phyloP scores from a whole-genome alignment of 2,329 filamentous ascomycete genomes.

The Xylaria sp. region DNA sequence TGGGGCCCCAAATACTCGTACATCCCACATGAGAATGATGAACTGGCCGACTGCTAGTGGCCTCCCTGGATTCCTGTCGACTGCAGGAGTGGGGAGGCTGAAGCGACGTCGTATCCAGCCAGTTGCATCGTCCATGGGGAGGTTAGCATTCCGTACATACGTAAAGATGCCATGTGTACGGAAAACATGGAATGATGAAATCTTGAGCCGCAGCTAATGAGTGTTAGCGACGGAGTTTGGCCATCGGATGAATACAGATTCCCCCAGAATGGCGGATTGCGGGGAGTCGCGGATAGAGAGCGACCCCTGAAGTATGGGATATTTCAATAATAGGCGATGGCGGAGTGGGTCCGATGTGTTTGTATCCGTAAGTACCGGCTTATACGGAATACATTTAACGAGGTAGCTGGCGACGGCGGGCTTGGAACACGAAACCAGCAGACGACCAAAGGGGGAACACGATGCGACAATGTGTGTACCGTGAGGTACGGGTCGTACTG shows the following conservation, averaged over 20 bases:
- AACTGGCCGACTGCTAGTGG: background rate
- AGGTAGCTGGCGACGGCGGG: too few relatives aligned
- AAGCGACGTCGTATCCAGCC: background rate
- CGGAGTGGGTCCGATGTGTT: too few relatives aligned
- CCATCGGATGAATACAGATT: background rate
- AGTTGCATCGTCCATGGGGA: background rate
- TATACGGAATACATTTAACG: too few relatives aligned
- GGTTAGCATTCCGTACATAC: background rate
- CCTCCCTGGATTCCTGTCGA: background rate
- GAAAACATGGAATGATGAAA: background rate
- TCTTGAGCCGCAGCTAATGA: background rate
- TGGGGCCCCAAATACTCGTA: background rate
- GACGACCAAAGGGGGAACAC: too few relatives aligned
- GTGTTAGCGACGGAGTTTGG: background rate
- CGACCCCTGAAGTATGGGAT: background rate
- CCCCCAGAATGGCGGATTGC: background rate
- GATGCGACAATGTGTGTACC: too few relatives aligned
- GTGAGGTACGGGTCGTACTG: too few relatives aligned
- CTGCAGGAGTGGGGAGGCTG: background rate
- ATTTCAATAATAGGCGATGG: background rate
- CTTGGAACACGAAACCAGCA: too few relatives aligned
- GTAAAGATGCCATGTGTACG: background rate
- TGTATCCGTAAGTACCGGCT: too few relatives aligned
- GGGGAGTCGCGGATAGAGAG: background rate
- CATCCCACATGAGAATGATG: background rate